Conservation (phyloP, 495 filamentous ascomycete genomes). For the Penicillium cataractarum region DNA sequence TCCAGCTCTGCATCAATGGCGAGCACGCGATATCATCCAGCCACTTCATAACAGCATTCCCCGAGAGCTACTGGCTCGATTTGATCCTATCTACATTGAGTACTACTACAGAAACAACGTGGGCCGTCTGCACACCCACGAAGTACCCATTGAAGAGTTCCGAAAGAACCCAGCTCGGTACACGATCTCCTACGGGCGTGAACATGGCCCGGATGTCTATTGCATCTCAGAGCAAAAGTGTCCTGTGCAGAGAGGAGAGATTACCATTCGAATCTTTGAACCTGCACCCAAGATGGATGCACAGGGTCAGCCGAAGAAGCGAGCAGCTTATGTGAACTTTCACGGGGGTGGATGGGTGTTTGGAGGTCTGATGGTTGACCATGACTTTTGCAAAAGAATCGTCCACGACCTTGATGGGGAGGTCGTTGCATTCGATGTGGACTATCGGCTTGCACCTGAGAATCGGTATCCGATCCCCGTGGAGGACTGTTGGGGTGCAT, state of each 20-base stretch:
- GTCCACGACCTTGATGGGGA: conserved; percentile 41
- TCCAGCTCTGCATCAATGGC: conserved; percentile 29
- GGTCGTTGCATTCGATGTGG: conserved; percentile 44
- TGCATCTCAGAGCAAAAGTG: conserved; percentile 46
- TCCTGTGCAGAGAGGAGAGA: conserved; percentile 40
- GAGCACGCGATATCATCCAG: conserved; percentile 25
- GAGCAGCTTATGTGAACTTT: conserved; percentile 44
- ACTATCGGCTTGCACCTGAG: conserved; percentile 45
- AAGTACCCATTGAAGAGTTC: conserved; percentile 49
- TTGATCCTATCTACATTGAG: conserved; percentile 41
- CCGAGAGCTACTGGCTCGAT: conserved; percentile 32
- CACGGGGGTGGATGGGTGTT: conserved; percentile 49
- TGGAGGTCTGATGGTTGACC: conserved; percentile 37
- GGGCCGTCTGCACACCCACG: conserved; percentile 46
- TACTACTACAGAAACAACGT: conserved; percentile 44
- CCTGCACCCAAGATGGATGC: conserved; percentile 32
- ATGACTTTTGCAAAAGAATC: conserved; percentile 43
- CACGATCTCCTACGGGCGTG: conserved; percentile 39
- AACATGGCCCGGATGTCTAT: conserved; percentile 38
- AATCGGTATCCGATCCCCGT: conserved; percentile 39
- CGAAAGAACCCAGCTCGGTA: conserved; percentile 44
- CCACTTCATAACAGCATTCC: conserved; percentile 46
- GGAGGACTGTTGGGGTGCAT: conserved; percentile 45
- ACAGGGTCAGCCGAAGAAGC: conserved; percentile 34
- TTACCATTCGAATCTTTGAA: conserved; percentile 44